These are phyloP conservation scores for Calocybe indica DNA, from an alignment of 768 basidiomycete genomes.

Conservation along the genomic window DNA sequence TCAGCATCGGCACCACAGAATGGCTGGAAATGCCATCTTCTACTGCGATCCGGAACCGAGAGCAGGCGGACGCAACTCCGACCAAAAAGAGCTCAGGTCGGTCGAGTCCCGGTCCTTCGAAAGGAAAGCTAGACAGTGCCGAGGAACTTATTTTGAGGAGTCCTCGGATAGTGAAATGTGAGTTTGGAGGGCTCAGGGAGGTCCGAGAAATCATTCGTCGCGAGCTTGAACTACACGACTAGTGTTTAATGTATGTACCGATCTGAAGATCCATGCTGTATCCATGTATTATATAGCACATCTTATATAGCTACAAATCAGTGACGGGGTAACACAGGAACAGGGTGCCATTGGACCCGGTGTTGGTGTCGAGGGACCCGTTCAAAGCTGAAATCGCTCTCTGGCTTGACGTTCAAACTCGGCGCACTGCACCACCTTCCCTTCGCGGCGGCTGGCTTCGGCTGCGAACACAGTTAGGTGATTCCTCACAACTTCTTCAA, in stretches of 20 bases:
- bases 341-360: neutral
- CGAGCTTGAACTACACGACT: conserved; percentile 68
- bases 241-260: conserved; percentile 23
- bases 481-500: conserved; percentile 65
- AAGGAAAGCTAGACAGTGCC: conserved; percentile 51
- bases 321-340: neutral
- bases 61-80: conserved; percentile 27
- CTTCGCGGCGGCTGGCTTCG: conserved; percentile 68
- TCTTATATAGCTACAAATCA: no score
- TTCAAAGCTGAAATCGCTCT: neutral
- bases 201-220: conserved; percentile 77
- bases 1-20: conserved; percentile 53
- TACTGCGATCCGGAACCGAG: conserved; percentile 14
- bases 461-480: conserved; percentile 88
- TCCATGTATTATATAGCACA: conserved; percentile 4
- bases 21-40: conserved; percentile 61
- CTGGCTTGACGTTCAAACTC: conserved; percentile 56
- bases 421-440: conserved; percentile 60
- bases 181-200: conserved; percentile 69
- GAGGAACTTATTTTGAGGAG: conserved; percentile 61
- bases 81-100: conserved; percentile 33
- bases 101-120: conserved; percentile 43
- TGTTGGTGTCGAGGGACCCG: neutral
- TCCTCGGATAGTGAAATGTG: conserved; percentile 64
- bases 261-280: conserved; percentile 19